Base-by-base conservation (phyloP, 352 stramenopile genomes). In the Globisporangium alternatum region DNA sequence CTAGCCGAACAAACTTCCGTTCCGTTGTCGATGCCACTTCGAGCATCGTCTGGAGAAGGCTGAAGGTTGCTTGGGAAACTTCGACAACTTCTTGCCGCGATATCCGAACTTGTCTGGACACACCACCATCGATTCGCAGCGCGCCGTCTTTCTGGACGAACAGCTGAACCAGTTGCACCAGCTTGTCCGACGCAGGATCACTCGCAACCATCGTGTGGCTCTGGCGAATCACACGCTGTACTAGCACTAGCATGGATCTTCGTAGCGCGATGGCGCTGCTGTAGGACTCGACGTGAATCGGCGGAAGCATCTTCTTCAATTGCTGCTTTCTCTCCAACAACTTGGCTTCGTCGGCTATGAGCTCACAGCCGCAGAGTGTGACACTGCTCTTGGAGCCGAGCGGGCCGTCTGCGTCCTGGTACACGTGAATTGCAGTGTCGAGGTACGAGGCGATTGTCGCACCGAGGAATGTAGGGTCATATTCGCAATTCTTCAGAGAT, bases 361-460 rank as follows among this genome's bases (percentile, higher is more conserved):
- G 68, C 52, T 80, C 77, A 56, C 80, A 89, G 3, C 80, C 80
- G 55, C 80, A 89, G 1, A 89, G 60, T 48, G 54, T 67, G 5
- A 66, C 48, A 30, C 58, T 66, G 31, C 37, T 76, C 47, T 72
- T 82, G 4, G 71, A 45, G 13, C 78, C 73, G 15, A 88, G 69
- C 4, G 70, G 72, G 28, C 79, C 80, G 56, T 88, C 79, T 1
- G 80, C 69, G 33, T 87, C 71, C 65, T 88, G 81, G 57, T 86
- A 88, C 30, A 88, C 67, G 45, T 90, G 81, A 33, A 86, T 86
- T 15, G 76, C 76, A 15, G 81, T 88, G 62, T 83, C 70, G 21
- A 88, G 56, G 57, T 80, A 91, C 63, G 70, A 83, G 33, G 70
- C 63, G 47, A 89, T 76, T 25, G 39, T 74, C 1, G 65, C 71